Conservation (phyloP, 768 basidiomycete genomes). For the Tulasnella sp. region DNA sequence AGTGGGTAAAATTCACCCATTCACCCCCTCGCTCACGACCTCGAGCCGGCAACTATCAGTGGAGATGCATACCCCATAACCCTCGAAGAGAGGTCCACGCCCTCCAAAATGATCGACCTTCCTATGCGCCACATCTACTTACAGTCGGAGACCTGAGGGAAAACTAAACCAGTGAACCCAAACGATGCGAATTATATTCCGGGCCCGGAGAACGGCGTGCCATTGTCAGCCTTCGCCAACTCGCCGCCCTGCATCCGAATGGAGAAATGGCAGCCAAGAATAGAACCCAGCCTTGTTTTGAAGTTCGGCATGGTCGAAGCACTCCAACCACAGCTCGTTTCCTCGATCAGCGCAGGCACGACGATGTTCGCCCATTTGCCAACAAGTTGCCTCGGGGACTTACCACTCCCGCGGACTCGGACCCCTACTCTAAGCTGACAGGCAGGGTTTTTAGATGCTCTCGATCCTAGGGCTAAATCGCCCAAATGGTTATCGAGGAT, state of each 20-base stretch:
- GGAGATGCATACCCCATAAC: no score
- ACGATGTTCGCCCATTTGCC: no score
- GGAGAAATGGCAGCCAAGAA: neutral
- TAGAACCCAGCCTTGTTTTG: no score
- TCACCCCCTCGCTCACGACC: no score
- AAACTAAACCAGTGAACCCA: no score
- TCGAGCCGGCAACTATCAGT: no score
- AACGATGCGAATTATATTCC: no score
- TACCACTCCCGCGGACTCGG: neutral
- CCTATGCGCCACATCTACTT: neutral
- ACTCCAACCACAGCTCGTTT: neutral
- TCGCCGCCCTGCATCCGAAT: neutral
- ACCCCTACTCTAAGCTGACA: neutral
- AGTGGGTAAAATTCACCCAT: no score
- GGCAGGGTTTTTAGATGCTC: neutral
- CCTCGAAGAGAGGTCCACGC: no score
- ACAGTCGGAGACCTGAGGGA: no score
- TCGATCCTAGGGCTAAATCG: neutral
- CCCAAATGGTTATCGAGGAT: neutral
- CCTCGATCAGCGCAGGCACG: neutral
- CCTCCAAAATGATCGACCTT: neutral
- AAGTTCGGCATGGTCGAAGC: neutral
- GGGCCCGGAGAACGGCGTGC: no score
- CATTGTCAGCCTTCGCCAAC: no score
- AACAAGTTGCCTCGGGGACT: neutral